Percentiles rank a stretch among this genome's conserved stretches.
phyloP scores from a whole-genome alignment of 495 filamentous ascomycete species.

The Neurospora intermedia region DNA sequence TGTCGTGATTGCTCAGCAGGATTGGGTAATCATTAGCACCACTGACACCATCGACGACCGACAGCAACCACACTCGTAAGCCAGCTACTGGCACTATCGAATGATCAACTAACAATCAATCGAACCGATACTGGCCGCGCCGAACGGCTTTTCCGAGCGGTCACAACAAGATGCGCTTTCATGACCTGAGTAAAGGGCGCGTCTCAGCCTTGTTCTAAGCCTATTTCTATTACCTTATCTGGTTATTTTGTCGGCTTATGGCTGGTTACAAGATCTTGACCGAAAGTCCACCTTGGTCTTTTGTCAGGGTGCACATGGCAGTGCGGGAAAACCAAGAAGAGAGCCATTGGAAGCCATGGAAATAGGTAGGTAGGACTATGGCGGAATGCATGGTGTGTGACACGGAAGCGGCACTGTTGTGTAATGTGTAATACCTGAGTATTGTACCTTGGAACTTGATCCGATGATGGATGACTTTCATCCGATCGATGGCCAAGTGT shows the following conservation, averaged over 20 bases:
- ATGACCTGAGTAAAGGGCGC: neutral
- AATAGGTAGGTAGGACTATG: neutral
- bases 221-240: neutral
- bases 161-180: neutral
- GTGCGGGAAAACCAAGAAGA: neutral
- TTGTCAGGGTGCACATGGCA: neutral
- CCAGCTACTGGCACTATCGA: neutral
- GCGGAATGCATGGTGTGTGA: neutral
- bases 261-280: neutral
- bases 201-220: neutral
- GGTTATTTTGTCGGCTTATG: neutral
- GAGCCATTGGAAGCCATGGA: neutral
- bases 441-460: neutral
- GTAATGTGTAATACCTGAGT: neutral
- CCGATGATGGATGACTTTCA: neutral
- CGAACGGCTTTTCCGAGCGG: neutral
- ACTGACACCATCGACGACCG: neutral
- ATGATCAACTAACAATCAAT: neutral
- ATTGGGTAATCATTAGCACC: neutral
- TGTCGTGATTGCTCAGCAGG: slow-evolving; percentile 9
- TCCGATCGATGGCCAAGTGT: neutral
- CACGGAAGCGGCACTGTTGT: neutral
- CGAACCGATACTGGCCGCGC: neutral
- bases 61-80: neutral
- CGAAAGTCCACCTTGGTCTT: neutral